Base-by-base conservation (phyloP, 1,284 basidiomycete genomes). In the Cryptococcus sp. region DNA sequence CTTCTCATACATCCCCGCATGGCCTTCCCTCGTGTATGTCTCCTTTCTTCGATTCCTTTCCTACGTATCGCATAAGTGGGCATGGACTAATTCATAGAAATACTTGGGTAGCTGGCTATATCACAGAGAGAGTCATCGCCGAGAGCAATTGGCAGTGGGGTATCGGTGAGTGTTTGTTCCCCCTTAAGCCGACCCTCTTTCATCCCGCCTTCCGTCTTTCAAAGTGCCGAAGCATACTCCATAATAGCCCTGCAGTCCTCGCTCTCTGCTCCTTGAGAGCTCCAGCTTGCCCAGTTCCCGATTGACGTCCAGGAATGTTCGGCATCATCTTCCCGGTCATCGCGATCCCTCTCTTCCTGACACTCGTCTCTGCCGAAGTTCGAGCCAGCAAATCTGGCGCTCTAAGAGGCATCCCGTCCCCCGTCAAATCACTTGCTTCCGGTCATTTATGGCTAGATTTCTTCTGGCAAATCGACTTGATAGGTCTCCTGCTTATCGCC, bases 281-380 rank as follows among this genome's bases (percentile, higher is more conserved):
- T 28, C 28, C 11, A 28, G 5, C 28, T 28, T 4, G 4, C 11
- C 28, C 28, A 28, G 11, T 28, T 28, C 28, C 11, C 28, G 11
- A 9, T 22, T 22, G 19, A 49, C 24, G 23, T 5, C 23, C 48
- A 59, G 61, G 59, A 32, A 76, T 77, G 70, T 78, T 70, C 68
- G 73, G 67, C 4, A 76, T 77, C 59, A 76, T 78, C 55, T 74
- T 74, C 62, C 72, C 76, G 11, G 64, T 70, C 34, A 60, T 63
- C 48, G 46, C 64, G 16, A 39, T 76, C 19, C 72, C 74, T 4
- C 63, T 77, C 18, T 55, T 74, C 51, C 42, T 53, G 41, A 60
- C 67, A 2, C 60, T 78, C 42, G 45, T 66, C n/a, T 21, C 61
- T 46, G 75, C 72, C 2, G 57, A 67, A 46, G 50, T 57, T 49